Conservation (phyloP, 2,329 filamentous ascomycete genomes). For the Triangularia setosa region DNA sequence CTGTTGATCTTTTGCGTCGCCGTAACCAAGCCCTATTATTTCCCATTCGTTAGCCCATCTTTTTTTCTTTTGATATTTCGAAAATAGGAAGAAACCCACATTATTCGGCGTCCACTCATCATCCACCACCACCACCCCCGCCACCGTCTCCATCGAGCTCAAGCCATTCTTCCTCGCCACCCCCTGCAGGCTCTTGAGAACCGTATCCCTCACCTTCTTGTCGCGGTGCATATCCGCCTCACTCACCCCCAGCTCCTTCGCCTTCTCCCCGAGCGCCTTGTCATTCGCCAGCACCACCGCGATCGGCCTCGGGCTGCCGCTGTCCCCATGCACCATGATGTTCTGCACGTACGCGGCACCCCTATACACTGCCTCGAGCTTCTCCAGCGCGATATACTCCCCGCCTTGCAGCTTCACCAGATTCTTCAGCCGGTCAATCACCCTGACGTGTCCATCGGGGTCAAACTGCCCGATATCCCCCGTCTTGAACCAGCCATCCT, state of each 20-base stretch:
- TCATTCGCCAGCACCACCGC: slow-evolving; percentile 73
- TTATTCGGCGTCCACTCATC: slow-evolving; percentile 86
- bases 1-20: slow-evolving; percentile 61
- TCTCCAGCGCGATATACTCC: slow-evolving; percentile 96
- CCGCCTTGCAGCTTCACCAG: slow-evolving; percentile 92
- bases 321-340: slow-evolving; percentile 80
- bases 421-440: slow-evolving; percentile 98
- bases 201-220: slow-evolving; percentile 57
- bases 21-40: slow-evolving; percentile 52
- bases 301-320: slow-evolving; percentile 71
- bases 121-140: slow-evolving; percentile 72
- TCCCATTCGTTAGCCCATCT: slow-evolving; percentile 1
- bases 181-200: slow-evolving; percentile 64
- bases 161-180: slow-evolving; percentile 65
- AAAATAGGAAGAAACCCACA: slow-evolving; percentile 50
- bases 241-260: slow-evolving; percentile 57
- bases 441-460: slow-evolving; percentile 69
- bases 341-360: slow-evolving; percentile 74
- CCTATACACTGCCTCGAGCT: slow-evolving; percentile 88
- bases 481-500: slow-evolving; percentile 95
- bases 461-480: slow-evolving; percentile 94
- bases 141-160: slow-evolving; percentile 67
- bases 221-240: slow-evolving; percentile 66
- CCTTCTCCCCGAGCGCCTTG: slow-evolving; percentile 57
- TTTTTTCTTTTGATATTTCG: slow-evolving; percentile 7